Percentiles rank a stretch among this genome's conserved stretches.
These are phyloP conservation scores for Coniochaeta sp. DNA, from an alignment of 2,329 filamentous ascomycete species.

Conservation along the genomic window DNA sequence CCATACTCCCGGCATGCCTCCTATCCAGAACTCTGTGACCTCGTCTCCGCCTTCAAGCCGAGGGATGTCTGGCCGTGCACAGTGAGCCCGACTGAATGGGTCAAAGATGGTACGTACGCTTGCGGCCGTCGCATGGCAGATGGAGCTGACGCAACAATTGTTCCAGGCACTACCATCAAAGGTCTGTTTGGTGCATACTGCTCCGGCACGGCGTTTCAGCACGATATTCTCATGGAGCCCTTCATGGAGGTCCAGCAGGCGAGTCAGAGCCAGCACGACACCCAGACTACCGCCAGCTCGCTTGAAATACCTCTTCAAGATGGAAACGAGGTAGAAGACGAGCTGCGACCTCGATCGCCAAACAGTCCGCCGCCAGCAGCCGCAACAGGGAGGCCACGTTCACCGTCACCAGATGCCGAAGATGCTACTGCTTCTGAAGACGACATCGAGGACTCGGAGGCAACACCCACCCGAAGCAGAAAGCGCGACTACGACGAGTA, in stretches of 20 bases:
- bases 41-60: constrained; percentile 63
- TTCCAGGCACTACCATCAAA: constrained; percentile 43
- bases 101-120: constrained; percentile 31
- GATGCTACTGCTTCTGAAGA: neutral
- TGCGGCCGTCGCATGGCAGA: neutral
- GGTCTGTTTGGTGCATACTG: constrained; percentile 67
- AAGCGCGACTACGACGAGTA: constrained; percentile 1
- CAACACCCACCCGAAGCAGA: no score
- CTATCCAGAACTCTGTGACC: constrained; percentile 66
- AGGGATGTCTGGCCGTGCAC: constrained; percentile 81
- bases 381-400: neutral
- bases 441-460: neutral
- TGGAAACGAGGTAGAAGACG: constrained; percentile 20
- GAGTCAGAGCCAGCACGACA: constrained; percentile 4
- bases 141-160: neutral
- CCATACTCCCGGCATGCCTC: constrained; percentile 89
- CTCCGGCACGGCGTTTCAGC: constrained; percentile 49
- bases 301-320: neutral
- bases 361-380: neutral
- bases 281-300: constrained; percentile 11
- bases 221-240: constrained; percentile 56
- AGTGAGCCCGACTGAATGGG: constrained; percentile 57
- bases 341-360: neutral
- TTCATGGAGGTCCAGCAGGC: constrained; percentile 7
- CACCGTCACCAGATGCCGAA: neutral